These are phyloP conservation scores for Euphorbia neoarborescens DNA, from an alignment of 441 rosid genomes.

Conservation along the genomic window DNA sequence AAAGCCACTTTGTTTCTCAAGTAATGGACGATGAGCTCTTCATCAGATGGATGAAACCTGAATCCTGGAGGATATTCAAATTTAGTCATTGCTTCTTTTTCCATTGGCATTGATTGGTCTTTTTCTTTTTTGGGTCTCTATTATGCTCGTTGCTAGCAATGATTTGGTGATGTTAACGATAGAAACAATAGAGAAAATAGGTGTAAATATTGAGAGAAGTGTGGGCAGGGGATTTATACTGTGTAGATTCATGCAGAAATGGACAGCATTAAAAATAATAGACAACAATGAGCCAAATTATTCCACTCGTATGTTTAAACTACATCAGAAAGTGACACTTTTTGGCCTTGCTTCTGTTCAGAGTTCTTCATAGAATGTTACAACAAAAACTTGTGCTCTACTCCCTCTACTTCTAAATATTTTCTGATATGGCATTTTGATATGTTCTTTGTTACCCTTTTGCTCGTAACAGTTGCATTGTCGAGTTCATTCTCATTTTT, in stretches of 20 bases:
- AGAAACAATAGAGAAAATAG: not conserved
- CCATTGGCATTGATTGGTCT: not conserved
- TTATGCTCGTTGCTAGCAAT: not conserved
- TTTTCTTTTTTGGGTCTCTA: no score
- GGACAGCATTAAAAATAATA: constrained; percentile 8
- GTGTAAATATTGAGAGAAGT: not conserved
- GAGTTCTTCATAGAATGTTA: not conserved
- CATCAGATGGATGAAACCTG: constrained; percentile 56
- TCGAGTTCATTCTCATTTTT: no score
- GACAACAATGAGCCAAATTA: constrained; percentile 5
- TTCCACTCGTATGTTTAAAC: not conserved
- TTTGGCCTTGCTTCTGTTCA: not conserved
- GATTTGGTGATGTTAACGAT: not conserved
- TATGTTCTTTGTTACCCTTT: no score
- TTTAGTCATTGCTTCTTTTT: not conserved
- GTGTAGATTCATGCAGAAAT: constrained; percentile 12
- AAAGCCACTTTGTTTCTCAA: constrained; percentile 38
- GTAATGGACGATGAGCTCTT: constrained; percentile 50
- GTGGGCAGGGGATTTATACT: not conserved
- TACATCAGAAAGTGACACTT: not conserved
- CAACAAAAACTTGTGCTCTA: no score
- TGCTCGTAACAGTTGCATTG: no score
- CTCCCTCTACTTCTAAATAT: no score
- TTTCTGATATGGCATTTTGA: no score
- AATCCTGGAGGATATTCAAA: constrained; percentile 48